Evolutionary conservation across 225 moss, liverwort and hornwort genomes (phyloP).

Genomic region (Rhytidiadelphus loreus): DNA sequence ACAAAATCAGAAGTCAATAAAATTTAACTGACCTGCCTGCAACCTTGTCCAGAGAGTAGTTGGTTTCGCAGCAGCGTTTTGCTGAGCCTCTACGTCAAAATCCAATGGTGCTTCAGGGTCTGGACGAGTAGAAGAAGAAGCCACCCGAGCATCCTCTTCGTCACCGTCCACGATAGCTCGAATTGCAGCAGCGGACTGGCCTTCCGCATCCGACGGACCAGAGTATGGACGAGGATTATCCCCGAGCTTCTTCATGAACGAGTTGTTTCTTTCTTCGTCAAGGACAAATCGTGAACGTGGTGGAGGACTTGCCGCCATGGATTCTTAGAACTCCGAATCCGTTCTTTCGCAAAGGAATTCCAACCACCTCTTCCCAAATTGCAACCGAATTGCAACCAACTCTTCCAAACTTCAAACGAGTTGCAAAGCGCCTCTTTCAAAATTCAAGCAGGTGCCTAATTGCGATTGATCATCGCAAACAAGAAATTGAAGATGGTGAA

Average conservation of each 20-base stretch:
- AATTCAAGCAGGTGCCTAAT: neutral
- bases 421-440: neutral
- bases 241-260: slow-evolving; percentile 1
- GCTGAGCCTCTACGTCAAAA: neutral
- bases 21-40: slow-evolving; percentile 7
- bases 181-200: slow-evolving; percentile 19
- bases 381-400: neutral
- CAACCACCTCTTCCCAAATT: neutral
- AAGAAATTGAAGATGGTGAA: neutral
- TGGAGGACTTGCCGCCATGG: slow-evolving; percentile 10
- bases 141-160: neutral
- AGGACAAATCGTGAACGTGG: slow-evolving; percentile 10
- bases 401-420: neutral
- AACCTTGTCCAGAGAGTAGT: slow-evolving; percentile 4
- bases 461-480: neutral
- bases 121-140: neutral
- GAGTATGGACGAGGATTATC: neutral
- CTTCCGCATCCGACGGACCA: neutral
- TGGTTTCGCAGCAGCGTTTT: neutral
- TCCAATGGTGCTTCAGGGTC: neutral
- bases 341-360: neutral
- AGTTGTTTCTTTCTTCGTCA: slow-evolving; percentile 10
- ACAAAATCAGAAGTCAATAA: neutral
- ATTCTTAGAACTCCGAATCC: neutral
- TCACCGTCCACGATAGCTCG: slow-evolving; percentile 8